Base-by-base conservation (phyloP, 495 filamentous ascomycete species). In the Hyaloscypha bicolor region DNA sequence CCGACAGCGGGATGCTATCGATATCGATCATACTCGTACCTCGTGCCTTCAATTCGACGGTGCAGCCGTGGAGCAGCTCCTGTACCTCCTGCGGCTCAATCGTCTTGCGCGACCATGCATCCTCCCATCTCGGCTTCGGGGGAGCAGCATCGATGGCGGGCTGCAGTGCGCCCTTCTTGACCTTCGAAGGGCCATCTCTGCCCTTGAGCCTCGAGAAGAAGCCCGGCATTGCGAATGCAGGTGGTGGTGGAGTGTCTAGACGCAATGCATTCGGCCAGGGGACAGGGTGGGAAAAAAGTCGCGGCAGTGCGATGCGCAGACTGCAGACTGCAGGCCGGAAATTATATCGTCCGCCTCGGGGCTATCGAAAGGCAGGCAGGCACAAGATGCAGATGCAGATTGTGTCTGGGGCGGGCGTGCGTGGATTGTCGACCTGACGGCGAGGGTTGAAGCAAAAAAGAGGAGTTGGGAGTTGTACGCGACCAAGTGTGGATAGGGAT, bases 11-110 rank as follows among this genome's bases (percentile, higher is more conserved):
- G 33, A 64, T 59, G 31, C 14, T 42, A 62, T 61, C 60, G 31
- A 21, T 42, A 62, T 61, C 60, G 60, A 29, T 29, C 29, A 32
- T 19, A 21, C 2, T 80, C 87, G 76, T 86, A 97, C 95, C 95
- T 93, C 93, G 86, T 66, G 90, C 88, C 81, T 98, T 99, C 77
- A 98, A 83, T 80, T 99, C 95, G 61, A 87, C 86, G 22, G 93
- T 94, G 79, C 93, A 98, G 58, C 86, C 89, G 71, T 86, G 82
- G 29, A 99, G 79, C 64, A 99, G 81, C 68, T 95, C 92, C 71
- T 94, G 90, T 35, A 99, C 88, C 78, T 99, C 96, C 68, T 94
- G 92, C 6, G 94, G 91, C 55, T 91, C 88, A 65, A 99, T 89
- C 60, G 92, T 87, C 66, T 88, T 94, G 72, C 94, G 88, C 65